Conservation (phyloP, 2,329 filamentous ascomycete species). For the Stachybotrys chartarum region DNA sequence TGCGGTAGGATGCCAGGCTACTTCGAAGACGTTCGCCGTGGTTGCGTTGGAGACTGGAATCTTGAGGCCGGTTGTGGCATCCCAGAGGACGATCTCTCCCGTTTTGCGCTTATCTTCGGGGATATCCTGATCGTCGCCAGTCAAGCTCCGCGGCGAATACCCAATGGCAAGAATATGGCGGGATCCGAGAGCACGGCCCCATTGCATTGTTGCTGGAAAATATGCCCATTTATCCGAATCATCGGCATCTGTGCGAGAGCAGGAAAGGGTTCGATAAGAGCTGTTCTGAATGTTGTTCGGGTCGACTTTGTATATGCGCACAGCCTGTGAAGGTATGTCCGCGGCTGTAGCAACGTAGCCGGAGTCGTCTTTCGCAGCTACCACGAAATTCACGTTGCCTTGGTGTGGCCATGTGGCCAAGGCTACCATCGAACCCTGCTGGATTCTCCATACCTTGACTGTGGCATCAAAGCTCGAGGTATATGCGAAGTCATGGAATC, state of each 20-base stretch:
- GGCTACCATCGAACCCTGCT: constrained; percentile 32
- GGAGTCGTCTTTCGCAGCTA: constrained; percentile 38
- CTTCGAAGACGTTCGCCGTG: constrained; percentile 57
- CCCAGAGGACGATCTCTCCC: constrained; percentile 55
- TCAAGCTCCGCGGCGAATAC: constrained; percentile 52
- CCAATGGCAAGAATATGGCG: constrained; percentile 51
- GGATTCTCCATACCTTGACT: constrained; percentile 51
- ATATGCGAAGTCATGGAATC: constrained; percentile 36
- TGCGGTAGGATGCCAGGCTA: constrained; percentile 53
- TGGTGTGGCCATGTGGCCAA: constrained; percentile 45
- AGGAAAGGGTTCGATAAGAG: constrained; percentile 31
- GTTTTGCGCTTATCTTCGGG: constrained; percentile 50
- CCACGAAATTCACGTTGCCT: constrained; percentile 57
- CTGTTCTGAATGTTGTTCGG: constrained; percentile 26
- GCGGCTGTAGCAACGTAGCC: constrained; percentile 52
- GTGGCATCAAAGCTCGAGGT: constrained; percentile 57
- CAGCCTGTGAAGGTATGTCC: constrained; percentile 45
- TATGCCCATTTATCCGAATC: constrained; percentile 50
- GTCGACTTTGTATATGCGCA: constrained; percentile 48
- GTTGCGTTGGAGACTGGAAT: constrained; percentile 43
- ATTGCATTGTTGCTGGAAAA: constrained; percentile 56
- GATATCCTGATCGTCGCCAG: constrained; percentile 47
- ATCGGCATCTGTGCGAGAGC: constrained; percentile 26
- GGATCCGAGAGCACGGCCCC: constrained; percentile 40
- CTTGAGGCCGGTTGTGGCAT: constrained; percentile 35